phyloP scores from a whole-genome alignment of 2,329 filamentous ascomycete genomes.

The Aspergillus spinulosporus region DNA sequence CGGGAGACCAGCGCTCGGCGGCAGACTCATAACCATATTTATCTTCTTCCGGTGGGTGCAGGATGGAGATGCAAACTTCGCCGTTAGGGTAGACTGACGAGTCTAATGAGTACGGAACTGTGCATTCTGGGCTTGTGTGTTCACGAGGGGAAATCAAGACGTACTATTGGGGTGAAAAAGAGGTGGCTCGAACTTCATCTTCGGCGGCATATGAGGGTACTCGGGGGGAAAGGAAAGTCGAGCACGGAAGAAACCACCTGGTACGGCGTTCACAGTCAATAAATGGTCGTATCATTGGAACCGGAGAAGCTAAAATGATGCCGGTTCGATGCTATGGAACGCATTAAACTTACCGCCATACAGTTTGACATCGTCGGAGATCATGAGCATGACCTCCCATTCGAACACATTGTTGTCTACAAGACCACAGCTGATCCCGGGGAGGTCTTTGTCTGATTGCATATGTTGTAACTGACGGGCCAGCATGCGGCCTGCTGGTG shows the following conservation, averaged over 20 bases:
- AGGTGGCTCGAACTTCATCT: constrained; percentile 79
- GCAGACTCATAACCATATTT: constrained; percentile 90
- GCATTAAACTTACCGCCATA: constrained; percentile 70
- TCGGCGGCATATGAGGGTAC: constrained; percentile 86
- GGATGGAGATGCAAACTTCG: constrained; percentile 92
- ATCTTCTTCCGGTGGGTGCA: constrained; percentile 93
- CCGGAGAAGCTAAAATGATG: background rate
- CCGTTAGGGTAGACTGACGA: constrained; percentile 73
- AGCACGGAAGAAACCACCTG: constrained; percentile 90
- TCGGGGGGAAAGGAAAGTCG: constrained; percentile 77
- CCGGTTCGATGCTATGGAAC: background rate
- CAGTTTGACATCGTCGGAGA: constrained; percentile 87
- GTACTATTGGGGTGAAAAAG: constrained; percentile 90
- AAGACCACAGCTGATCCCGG: constrained; percentile 89
- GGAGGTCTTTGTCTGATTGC: constrained; percentile 85
- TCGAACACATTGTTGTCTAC: constrained; percentile 86
- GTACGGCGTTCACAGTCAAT: background rate
- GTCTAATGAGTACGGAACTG: background rate
- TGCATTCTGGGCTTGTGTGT: background rate
- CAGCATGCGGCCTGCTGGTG: constrained; percentile 62
- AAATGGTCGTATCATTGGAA: background rate
- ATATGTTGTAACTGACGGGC: constrained; percentile 89
- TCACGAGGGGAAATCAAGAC: constrained; percentile 24
- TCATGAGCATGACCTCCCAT: constrained; percentile 99
- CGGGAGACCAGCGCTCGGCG: constrained; percentile 87